phyloP scores from a whole-genome alignment of 345 rosid genomes.

The Arabis hirsuta region DNA sequence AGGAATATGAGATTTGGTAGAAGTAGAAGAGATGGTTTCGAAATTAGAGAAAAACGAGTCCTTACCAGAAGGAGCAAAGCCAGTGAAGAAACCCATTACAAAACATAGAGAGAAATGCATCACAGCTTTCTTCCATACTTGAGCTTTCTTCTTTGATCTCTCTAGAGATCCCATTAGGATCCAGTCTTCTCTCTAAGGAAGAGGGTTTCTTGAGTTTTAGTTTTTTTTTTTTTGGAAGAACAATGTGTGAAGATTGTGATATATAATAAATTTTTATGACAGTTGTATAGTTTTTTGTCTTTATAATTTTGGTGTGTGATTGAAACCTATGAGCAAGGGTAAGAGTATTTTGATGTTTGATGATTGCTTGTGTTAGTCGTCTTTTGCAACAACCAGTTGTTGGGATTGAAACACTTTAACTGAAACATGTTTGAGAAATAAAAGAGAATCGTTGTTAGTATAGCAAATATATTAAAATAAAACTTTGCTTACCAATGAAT shows the following conservation, averaged over 20 bases:
- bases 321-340: constrained; percentile 39
- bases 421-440: constrained; percentile 23
- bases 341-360: constrained; percentile 20
- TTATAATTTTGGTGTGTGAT: constrained; percentile 44
- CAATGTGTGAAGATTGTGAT: constrained; percentile 27
- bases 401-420: constrained; percentile 45
- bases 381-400: constrained; percentile 44
- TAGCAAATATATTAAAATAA: constrained; percentile 13
- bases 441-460: constrained; percentile 1
- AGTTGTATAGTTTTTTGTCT: constrained; percentile 19
- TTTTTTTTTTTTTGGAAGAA: background rate
- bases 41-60: constrained; percentile 47
- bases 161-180: constrained; percentile 58
- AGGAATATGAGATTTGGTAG: constrained; percentile 39
- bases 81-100: constrained; percentile 86
- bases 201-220: constrained; percentile 6
- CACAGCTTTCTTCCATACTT: constrained; percentile 81
- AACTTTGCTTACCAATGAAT: constrained; percentile 34
- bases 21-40: constrained; percentile 14
- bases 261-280: constrained; percentile 17
- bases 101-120: constrained; percentile 83
- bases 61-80: constrained; percentile 82
- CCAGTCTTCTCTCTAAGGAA: background rate
- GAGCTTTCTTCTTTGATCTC: constrained; percentile 83
- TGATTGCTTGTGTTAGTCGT: constrained; percentile 45